phyloP scores from a whole-genome alignment of 306 rosid genomes.

The Potentilla sterilis region DNA sequence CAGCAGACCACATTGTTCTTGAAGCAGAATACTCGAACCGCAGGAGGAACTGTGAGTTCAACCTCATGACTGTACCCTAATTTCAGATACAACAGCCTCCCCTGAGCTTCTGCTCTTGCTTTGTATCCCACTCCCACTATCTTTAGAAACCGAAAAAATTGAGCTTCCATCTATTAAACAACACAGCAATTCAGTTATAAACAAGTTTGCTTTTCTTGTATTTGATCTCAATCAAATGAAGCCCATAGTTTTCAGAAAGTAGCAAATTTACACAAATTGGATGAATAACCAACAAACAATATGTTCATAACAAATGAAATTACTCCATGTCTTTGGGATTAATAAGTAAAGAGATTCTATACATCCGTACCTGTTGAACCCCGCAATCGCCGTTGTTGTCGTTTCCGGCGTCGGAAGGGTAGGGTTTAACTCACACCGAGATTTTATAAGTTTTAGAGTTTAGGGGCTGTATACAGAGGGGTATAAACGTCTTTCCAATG shows the following conservation, averaged over 20 bases:
- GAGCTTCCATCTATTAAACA: conserved; percentile 49
- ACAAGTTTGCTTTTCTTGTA: too few species aligned
- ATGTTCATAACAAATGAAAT: not conserved
- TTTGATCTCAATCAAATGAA: not conserved
- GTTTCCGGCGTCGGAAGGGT: not conserved
- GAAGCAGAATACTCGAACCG: conserved; percentile 85
- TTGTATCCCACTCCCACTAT: conserved; percentile 89
- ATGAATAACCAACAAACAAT: too few species aligned
- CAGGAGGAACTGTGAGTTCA: conserved; percentile 66
- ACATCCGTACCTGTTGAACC: not conserved
- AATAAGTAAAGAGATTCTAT: too few species aligned
- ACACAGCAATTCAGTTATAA: not conserved
- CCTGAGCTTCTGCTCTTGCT: conserved; percentile 81
- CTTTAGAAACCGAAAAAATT: conserved; percentile 73
- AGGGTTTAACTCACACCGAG: not conserved
- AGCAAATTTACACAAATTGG: not conserved
- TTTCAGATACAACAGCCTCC: conserved; percentile 66
- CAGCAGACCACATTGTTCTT: conserved; percentile 88
- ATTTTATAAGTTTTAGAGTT: too few species aligned
- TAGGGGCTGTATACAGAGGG: too few species aligned
- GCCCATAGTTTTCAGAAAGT: not conserved
- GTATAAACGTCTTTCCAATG: too few species aligned
- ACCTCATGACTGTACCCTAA: conserved; percentile 92
- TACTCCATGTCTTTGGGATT: too few species aligned
- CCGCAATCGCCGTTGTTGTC: not conserved